Conservation (phyloP, 306 rosid species). For the Mimosa bimucronata region DNA sequence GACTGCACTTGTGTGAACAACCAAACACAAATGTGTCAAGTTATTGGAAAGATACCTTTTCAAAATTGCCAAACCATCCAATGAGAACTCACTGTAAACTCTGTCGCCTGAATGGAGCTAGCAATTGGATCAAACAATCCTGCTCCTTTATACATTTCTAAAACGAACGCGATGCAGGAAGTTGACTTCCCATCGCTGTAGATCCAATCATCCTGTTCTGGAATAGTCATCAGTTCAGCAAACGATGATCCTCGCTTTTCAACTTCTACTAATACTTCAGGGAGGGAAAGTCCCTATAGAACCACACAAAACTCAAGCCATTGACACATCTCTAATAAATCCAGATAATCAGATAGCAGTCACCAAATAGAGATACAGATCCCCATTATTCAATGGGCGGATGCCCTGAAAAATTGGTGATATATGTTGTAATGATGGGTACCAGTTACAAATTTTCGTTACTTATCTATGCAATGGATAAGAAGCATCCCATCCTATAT, state of each 20-base stretch:
- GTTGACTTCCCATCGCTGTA: constrained; percentile 92
- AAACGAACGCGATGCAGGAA: constrained; percentile 87
- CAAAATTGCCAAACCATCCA: constrained; percentile 10
- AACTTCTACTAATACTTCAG: constrained; percentile 83
- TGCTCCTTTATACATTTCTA: constrained; percentile 91
- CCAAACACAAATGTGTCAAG: neutral
- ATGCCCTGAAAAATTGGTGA: constrained; percentile 2
- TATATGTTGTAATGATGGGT: neutral
- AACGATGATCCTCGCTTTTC: constrained; percentile 87
- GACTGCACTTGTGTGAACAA: neutral
- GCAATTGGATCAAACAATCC: constrained; percentile 88
- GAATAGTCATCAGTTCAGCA: constrained; percentile 80
- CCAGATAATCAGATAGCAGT: constrained; percentile 15
- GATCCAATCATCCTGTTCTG: constrained; percentile 93
- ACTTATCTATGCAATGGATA: constrained; percentile 26
- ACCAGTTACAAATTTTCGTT: neutral
- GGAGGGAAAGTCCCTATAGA: constrained; percentile 76
- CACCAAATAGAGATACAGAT: constrained; percentile 13
- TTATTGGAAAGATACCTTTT: neutral
- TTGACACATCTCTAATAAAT: constrained; percentile 25
- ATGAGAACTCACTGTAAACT: constrained; percentile 80
- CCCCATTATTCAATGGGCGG: neutral
- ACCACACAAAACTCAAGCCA: constrained; percentile 34
- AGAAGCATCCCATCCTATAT: constrained; percentile 27
- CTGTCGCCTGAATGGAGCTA: constrained; percentile 89